These are phyloP conservation scores for Phyllostachys edulis DNA, from an alignment of 176 grass and related monocot genomes.

Conservation along the genomic window DNA sequence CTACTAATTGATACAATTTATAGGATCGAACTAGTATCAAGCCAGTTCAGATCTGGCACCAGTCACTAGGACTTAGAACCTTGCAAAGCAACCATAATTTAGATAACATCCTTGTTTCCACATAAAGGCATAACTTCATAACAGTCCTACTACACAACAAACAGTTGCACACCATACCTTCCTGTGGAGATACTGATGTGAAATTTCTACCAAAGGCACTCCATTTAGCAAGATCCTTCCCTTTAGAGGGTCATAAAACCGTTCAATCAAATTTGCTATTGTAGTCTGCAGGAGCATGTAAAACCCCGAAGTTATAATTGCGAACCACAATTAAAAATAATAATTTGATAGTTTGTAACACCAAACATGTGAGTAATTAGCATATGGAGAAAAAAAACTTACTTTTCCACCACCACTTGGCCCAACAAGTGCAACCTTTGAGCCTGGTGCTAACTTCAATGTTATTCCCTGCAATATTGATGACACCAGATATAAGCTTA, in stretches of 20 bases:
- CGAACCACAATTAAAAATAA: background rate
- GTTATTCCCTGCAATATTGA: slow-evolving; percentile 77
- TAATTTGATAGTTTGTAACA: slow-evolving; percentile 11
- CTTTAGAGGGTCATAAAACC: slow-evolving; percentile 96
- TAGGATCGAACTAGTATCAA: slow-evolving; percentile 14
- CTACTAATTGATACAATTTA: background rate
- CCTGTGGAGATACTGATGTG: slow-evolving; percentile 75
- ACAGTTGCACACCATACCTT: slow-evolving; percentile 52
- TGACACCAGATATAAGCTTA: background rate
- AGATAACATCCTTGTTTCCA: background rate
- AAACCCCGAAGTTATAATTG: slow-evolving; percentile 11
- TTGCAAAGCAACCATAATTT: slow-evolving; percentile 6
- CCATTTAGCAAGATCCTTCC: slow-evolving; percentile 84
- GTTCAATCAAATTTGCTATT: slow-evolving; percentile 97
- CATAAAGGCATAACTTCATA: background rate
- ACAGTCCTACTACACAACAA: background rate
- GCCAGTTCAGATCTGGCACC: slow-evolving; percentile 7
- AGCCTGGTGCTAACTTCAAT: slow-evolving; percentile 82
- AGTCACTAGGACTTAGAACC: slow-evolving; percentile 8
- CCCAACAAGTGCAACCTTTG: slow-evolving; percentile 96
- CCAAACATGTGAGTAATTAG: slow-evolving; percentile 5
- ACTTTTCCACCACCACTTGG: slow-evolving; percentile 98
- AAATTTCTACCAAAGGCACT: slow-evolving; percentile 82
- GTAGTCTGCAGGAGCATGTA: slow-evolving; percentile 70
- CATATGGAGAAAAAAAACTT: slow-evolving; percentile 9